Conservation (phyloP, 257 asterid species). For the Parsonsia alboflavescens region DNA sequence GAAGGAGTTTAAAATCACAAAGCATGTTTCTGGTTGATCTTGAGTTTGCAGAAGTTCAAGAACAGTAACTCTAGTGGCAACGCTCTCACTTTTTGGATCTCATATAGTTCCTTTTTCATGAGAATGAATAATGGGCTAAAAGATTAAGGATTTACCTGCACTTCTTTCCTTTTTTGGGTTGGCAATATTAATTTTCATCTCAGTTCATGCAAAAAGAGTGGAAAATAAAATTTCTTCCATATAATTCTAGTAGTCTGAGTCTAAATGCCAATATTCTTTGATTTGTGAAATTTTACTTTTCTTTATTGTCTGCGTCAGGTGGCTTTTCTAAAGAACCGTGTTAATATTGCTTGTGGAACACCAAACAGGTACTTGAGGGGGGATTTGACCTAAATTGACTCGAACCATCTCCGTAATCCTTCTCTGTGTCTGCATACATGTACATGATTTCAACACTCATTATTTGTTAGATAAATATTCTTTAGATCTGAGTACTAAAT, state of each 20-base stretch:
- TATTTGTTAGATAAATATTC: not conserved
- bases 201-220: not conserved
- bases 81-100: not conserved
- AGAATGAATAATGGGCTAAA: not conserved
- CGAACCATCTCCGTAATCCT: not conserved
- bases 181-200: not conserved
- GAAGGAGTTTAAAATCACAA: not conserved
- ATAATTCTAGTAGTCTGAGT: not conserved
- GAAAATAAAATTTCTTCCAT: not conserved
- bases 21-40: not conserved
- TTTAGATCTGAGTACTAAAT: not conserved
- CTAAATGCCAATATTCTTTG: conserved; percentile 1
- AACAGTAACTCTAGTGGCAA: not conserved
- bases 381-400: conserved; percentile 15
- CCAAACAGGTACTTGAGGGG: conserved; percentile 67
- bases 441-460: not conserved
- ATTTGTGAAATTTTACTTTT: conserved; percentile 10
- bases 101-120: not conserved
- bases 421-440: not conserved
- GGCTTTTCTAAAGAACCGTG: conserved; percentile 58
- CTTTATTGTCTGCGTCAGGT: conserved; percentile 37
- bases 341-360: conserved; percentile 93
- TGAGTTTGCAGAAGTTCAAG: not conserved
- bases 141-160: not conserved
- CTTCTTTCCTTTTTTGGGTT: not conserved